A percentile compares a stretch with the other conserved stretches of the same genome.
These are phyloP conservation scores for Xylariaceae sp. DNA, from an alignment of 2,329 filamentous ascomycete species.

Conservation along the genomic window DNA sequence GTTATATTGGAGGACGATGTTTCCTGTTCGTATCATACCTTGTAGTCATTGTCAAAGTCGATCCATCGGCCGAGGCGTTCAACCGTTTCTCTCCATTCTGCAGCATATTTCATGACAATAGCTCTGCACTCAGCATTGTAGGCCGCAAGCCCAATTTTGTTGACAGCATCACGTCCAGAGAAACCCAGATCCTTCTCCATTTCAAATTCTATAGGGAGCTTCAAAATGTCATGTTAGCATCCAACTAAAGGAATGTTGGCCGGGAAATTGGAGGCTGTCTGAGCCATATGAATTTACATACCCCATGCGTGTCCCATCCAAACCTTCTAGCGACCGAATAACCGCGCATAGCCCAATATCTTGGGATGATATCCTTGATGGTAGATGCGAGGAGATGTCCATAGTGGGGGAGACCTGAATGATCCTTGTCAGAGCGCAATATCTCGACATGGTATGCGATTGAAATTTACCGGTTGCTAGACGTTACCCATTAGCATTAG, in stretches of 20 bases:
- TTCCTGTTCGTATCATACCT: conserved; percentile 53
- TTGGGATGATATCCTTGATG: conserved; percentile 95
- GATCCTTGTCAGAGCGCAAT: not conserved
- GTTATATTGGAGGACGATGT: not conserved
- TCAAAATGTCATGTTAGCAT: not conserved
- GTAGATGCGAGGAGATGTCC: conserved; percentile 84
- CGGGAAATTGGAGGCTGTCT: not conserved
- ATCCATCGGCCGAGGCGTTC: conserved; percentile 93
- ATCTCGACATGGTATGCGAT: not conserved
- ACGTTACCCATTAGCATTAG: not conserved
- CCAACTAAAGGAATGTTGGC: not conserved
- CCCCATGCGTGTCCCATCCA: conserved; percentile 91
- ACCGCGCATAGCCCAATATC: conserved; percentile 98
- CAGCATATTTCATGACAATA: conserved; percentile 89
- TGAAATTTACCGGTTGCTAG: not conserved
- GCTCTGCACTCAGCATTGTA: conserved; percentile 92
- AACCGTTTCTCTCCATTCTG: conserved; percentile 86
- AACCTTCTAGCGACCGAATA: conserved; percentile 90
- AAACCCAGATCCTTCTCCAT: conserved; percentile 96
- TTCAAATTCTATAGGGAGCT: conserved; percentile 89
- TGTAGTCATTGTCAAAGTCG: conserved; percentile 97
- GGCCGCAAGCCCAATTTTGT: conserved; percentile 80
- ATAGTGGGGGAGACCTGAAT: conserved; percentile 61
- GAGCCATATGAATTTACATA: not conserved
- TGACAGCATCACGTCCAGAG: conserved; percentile 83